phyloP scores from a whole-genome alignment of 2,329 filamentous ascomycete genomes.

The Periconia sp. region DNA sequence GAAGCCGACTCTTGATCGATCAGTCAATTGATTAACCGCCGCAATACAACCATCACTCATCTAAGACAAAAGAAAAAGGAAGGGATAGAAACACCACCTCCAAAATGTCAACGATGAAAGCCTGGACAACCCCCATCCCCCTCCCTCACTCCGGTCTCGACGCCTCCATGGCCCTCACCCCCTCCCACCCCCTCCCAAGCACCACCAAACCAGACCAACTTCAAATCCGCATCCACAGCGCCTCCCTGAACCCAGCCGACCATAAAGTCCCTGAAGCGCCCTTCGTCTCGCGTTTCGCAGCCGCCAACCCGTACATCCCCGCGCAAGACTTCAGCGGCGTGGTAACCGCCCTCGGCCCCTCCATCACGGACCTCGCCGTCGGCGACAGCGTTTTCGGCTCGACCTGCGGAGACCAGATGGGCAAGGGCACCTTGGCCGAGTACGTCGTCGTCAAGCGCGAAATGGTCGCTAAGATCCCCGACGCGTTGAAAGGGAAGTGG shows the following conservation, averaged over 20 bases:
- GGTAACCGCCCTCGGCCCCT: conserved; percentile 43
- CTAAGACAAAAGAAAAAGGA: too few relatives aligned
- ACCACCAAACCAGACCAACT: too few relatives aligned
- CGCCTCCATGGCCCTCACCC: too few relatives aligned
- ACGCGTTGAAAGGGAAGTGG: conserved; percentile 21
- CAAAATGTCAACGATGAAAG: too few relatives aligned
- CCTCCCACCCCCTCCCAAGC: too few relatives aligned
- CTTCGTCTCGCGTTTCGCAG: conserved; percentile 40
- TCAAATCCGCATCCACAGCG: too few relatives aligned
- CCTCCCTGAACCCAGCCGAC: conserved; percentile 67
- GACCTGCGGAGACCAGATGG: conserved; percentile 27
- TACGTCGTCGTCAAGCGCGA: conserved; percentile 33
- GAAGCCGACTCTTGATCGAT: too few relatives aligned
- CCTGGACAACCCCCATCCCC: too few relatives aligned
- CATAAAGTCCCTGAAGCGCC: conserved; percentile 62
- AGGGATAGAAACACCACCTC: too few relatives aligned
- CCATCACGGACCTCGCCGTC: conserved; percentile 29
- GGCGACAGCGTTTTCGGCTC: conserved; percentile 48
- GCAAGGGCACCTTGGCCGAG: conserved; percentile 42
- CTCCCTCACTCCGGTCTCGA: too few relatives aligned
- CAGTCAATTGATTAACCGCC: too few relatives aligned
- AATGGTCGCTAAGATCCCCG: conserved; percentile 25
- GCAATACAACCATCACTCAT: too few relatives aligned
- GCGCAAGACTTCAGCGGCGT: conserved; percentile 57
- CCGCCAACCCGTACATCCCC: conserved; percentile 47